Percentiles rank a stretch among this genome's conserved stretches.
Conservation (phyloP, 1,284 basidiomycete species). For the Flammula alnicola region DNA sequence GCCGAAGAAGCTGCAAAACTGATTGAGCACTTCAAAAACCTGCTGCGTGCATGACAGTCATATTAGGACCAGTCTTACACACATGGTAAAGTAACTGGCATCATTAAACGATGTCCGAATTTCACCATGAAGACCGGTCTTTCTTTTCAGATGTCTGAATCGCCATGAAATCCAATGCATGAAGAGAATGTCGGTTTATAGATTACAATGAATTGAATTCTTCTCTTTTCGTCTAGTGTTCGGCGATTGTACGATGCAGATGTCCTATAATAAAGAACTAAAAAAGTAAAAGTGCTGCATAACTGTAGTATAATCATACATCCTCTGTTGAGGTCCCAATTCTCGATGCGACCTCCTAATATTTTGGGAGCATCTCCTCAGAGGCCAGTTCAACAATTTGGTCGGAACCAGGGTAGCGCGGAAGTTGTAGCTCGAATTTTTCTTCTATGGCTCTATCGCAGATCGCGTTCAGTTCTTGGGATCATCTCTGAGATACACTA, state of each 20-base stretch:
- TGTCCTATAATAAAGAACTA: too few species aligned
- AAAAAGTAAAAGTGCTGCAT: too few species aligned
- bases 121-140: too few species aligned
- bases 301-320: too few species aligned
- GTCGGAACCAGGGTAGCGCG: constrained; percentile 73
- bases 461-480: background rate
- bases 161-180: too few species aligned
- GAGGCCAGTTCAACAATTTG: constrained; percentile 78
- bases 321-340: background rate
- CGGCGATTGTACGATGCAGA: too few species aligned
- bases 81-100: background rate
- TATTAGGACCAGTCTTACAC: background rate
- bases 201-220: too few species aligned
- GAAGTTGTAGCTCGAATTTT: constrained; percentile 79
- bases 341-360: background rate
- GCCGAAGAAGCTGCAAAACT: constrained; percentile 24
- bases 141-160: too few species aligned
- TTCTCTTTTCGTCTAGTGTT: too few species aligned
- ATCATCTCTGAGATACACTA: constrained; percentile 2
- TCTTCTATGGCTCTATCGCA: constrained; percentile 70
- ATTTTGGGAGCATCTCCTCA: constrained; percentile 14
- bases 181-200: too few species aligned
- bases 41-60: constrained; percentile 16
- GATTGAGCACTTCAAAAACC: constrained; percentile 20
- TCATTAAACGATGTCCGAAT: too few species aligned